Evolutionary conservation across 1,284 basidiomycete species (phyloP).

Genomic region (Pseudozyma flocculosa): DNA sequence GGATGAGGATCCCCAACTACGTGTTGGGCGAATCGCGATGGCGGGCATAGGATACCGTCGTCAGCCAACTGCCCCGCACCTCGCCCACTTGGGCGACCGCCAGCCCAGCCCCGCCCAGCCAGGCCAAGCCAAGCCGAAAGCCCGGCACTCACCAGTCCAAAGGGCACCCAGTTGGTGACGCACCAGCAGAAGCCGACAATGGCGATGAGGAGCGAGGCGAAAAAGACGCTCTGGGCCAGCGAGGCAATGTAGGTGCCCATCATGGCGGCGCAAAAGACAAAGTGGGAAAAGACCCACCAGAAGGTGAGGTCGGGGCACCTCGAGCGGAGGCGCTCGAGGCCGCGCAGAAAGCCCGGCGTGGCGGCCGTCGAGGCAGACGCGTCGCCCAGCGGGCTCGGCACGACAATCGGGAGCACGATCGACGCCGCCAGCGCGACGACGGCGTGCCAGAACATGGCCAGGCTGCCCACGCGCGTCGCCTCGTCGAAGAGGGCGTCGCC

Average conservation of each 20-base stretch:
- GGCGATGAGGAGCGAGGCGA: conserved; percentile 61
- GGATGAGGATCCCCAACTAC: conserved; percentile 29
- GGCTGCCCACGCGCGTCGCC: conserved; percentile 77
- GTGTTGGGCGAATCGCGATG: too few species aligned
- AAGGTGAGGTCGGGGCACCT: conserved; percentile 31
- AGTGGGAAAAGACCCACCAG: conserved; percentile 44
- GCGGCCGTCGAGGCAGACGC: conserved; percentile 8
- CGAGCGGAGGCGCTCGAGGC: conserved; percentile 11
- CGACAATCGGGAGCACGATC: conserved; percentile 72
- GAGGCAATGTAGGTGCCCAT: conserved; percentile 41
- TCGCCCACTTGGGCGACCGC: too few species aligned
- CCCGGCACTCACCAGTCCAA: conserved; percentile 59
- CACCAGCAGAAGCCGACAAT: conserved; percentile 63
- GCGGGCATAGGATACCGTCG: too few species aligned
- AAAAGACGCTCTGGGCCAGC: conserved; percentile 45
- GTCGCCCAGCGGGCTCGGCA: conserved; percentile 56
- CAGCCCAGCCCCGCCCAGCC: too few species aligned
- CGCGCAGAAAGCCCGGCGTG: conserved; percentile 4
- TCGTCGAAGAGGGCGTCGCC: conserved; percentile 59
- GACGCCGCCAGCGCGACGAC: conserved; percentile 72
- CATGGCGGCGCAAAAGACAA: conserved; percentile 40
- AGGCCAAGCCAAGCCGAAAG: too few species aligned
- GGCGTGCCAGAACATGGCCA: conserved; percentile 77
- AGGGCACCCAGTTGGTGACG: conserved; percentile 61
- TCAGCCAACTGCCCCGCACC: too few species aligned